Evolutionary conservation across 345 rosid genomes (phyloP).

Genomic region (Eucalyptus urophylla): DNA sequence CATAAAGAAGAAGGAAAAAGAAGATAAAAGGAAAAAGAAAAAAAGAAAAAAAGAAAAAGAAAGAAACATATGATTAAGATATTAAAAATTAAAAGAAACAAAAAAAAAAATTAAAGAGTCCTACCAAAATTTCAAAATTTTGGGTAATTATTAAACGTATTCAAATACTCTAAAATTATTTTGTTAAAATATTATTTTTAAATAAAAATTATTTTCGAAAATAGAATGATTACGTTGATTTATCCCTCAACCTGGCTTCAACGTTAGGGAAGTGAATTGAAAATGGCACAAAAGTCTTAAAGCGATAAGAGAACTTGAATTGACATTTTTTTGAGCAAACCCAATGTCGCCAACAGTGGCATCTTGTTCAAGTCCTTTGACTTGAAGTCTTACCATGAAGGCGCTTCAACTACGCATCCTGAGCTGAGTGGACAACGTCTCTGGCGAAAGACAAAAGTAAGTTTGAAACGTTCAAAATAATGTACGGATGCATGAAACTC

Average conservation of each 20-base stretch:
- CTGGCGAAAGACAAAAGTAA: not conserved
- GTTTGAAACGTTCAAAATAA: not conserved
- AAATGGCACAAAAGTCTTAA: not conserved
- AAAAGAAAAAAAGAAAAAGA: too few species aligned
- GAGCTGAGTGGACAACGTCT: not conserved
- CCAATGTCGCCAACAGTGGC: too few species aligned
- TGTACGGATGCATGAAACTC: not conserved
- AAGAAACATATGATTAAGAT: too few species aligned
- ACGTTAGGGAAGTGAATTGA: not conserved
- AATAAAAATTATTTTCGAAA: rapidly evolving
- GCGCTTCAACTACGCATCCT: not conserved
- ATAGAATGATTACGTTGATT: not conserved
- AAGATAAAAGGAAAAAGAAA: too few species aligned
- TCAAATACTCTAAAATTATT: too few species aligned
- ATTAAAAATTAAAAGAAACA: too few species aligned
- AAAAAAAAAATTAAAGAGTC: too few species aligned
- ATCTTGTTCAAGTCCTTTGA: too few species aligned
- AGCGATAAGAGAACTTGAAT: not conserved
- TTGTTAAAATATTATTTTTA: too few species aligned
- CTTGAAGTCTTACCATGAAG: too few species aligned
- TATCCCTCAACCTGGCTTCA: not conserved
- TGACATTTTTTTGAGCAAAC: not conserved
- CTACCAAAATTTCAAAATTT: too few species aligned
- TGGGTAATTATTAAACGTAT: rapidly evolving
- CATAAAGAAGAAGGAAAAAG: too few species aligned